These are phyloP conservation scores for Diaporthe velutina DNA, from an alignment of 2,329 filamentous ascomycete species.

Conservation along the genomic window DNA sequence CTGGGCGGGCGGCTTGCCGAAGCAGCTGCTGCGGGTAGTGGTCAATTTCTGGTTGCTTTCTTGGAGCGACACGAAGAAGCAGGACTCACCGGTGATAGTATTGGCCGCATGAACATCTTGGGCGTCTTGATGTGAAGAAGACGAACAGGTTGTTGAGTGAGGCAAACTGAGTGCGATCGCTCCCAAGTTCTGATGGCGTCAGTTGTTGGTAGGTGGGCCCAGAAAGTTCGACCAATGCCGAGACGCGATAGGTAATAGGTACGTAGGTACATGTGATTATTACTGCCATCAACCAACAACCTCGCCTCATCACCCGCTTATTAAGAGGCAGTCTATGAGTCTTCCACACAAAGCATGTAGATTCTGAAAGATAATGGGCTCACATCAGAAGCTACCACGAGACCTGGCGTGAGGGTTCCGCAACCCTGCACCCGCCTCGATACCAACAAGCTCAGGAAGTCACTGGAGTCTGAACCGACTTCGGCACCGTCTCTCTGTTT, in stretches of 20 bases:
- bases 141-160: neutral
- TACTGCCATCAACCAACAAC: neutral
- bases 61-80: neutral
- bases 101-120: slow-evolving; percentile 40
- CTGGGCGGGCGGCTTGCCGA: slow-evolving; percentile 35
- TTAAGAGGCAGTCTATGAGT: neutral
- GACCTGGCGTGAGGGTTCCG: neutral
- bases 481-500: slow-evolving; percentile 21
- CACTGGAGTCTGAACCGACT: neutral
- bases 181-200: slow-evolving; percentile 19
- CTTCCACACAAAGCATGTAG: neutral
- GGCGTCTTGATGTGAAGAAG: neutral
- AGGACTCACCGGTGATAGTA: slow-evolving; percentile 36
- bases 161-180: neutral
- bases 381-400: neutral
- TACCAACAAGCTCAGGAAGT: neutral
- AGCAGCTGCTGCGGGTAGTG: slow-evolving; percentile 32
- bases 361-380: neutral
- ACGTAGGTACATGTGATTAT: neutral
- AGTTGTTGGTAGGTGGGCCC: neutral
- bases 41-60: neutral
- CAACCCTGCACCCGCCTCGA: neutral
- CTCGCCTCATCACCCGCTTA: neutral
- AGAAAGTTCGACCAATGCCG: slow-evolving; percentile 34
- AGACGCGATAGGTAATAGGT: slow-evolving; percentile 21